Evolutionary conservation across 768 basidiomycete species (phyloP).

Genomic region (Hygrophoropsis aurantiaca): DNA sequence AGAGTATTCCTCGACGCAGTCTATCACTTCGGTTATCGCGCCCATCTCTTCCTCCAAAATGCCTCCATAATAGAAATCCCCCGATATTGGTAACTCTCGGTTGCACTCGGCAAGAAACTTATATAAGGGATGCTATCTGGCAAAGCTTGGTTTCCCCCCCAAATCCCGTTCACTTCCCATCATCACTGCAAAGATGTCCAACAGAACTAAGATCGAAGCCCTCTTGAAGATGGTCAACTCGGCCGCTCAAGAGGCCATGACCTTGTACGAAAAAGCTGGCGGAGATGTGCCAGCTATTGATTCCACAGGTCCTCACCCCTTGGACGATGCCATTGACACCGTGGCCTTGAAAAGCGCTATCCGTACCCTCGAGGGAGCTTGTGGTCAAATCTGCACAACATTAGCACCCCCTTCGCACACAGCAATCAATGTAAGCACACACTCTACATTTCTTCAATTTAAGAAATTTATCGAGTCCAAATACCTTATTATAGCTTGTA

Average conservation of each 20-base stretch:
- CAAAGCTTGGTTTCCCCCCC: background rate
- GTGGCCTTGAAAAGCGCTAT: constrained; percentile 22
- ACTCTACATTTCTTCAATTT: background rate
- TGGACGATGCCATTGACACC: constrained; percentile 29
- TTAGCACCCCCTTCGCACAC: constrained; percentile 35
- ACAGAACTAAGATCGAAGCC: constrained; percentile 22
- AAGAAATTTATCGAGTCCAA: background rate
- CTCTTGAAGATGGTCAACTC: constrained; percentile 31
- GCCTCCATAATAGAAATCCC: background rate
- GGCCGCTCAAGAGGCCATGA: constrained; percentile 30
- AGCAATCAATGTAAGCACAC: constrained; percentile 27
- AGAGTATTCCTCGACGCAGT: background rate
- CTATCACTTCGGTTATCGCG: background rate
- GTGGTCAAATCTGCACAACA: constrained; percentile 33
- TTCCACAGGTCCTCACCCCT: constrained; percentile 29
- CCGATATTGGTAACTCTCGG: background rate
- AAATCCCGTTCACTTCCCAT: background rate
- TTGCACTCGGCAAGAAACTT: background rate
- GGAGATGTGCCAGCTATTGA: constrained; percentile 34
- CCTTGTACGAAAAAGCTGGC: constrained; percentile 30
- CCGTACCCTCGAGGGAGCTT: constrained; percentile 34
- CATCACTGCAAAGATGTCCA: background rate
- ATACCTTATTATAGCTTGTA: constrained; percentile 15
- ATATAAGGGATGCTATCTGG: background rate
- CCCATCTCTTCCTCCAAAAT: no score